A percentile compares a stretch with the other conserved stretches of the same genome.
phyloP scores from a whole-genome alignment of 768 basidiomycete species.

The Suillus alpinus region DNA sequence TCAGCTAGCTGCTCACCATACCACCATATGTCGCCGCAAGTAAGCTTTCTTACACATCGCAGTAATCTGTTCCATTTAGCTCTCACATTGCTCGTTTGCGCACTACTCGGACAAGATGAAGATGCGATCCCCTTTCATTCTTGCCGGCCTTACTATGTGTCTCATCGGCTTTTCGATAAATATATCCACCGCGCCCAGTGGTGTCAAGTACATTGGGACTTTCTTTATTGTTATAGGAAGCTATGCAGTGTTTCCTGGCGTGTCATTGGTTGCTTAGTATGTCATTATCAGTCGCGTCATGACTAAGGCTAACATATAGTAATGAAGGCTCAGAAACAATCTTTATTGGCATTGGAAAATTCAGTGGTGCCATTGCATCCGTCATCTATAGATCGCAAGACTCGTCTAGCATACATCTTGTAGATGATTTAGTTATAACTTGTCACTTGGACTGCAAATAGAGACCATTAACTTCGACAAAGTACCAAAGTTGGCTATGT shows the following conservation, averaged over 20 bases:
- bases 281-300: slow-evolving; percentile 7
- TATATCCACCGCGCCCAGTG: slow-evolving; percentile 47
- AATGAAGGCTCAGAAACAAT: slow-evolving; percentile 8
- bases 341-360: slow-evolving; percentile 60
- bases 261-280: slow-evolving; percentile 63
- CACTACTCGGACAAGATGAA: slow-evolving; percentile 52
- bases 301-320: neutral
- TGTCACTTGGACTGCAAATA: no score
- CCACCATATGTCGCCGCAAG: slow-evolving; percentile 64
- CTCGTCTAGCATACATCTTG: no score
- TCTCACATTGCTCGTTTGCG: slow-evolving; percentile 48
- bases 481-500: no score
- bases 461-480: no score
- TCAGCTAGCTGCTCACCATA: slow-evolving; percentile 60
- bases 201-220: slow-evolving; percentile 68
- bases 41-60: slow-evolving; percentile 31
- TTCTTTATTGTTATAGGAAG: slow-evolving; percentile 65
- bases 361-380: slow-evolving; percentile 57
- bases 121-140: slow-evolving; percentile 58
- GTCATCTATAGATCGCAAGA: slow-evolving; percentile 61
- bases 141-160: slow-evolving; percentile 46
- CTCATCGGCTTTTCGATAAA: slow-evolving; percentile 61
- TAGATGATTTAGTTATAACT: no score
- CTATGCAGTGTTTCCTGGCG: slow-evolving; percentile 57
- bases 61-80: slow-evolving; percentile 33